These are phyloP conservation scores for Pisolithus thermaeus DNA, from an alignment of 1,284 basidiomycete species.

Conservation along the genomic window DNA sequence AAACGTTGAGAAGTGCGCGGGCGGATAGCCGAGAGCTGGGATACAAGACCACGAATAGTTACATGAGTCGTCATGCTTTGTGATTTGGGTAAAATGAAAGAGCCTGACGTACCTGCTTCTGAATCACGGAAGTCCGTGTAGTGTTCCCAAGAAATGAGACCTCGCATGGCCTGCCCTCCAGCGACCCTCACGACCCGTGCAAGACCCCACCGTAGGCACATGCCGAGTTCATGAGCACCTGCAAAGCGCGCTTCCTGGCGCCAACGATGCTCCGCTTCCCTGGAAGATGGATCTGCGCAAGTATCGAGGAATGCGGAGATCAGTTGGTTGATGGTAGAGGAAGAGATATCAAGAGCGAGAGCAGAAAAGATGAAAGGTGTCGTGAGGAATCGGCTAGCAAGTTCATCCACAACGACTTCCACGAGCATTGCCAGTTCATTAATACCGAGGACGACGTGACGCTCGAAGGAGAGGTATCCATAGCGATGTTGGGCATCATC, in stretches of 20 bases:
- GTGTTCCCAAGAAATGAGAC: constrained; percentile 70
- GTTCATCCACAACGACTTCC: constrained; percentile 63
- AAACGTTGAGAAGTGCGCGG: constrained; percentile 63
- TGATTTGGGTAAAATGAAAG: constrained; percentile 4
- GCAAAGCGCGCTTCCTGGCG: constrained; percentile 77
- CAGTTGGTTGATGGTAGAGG: constrained; percentile 64
- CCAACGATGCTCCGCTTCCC: constrained; percentile 55
- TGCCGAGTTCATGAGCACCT: constrained; percentile 78
- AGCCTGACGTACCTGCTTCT: constrained; percentile 58
- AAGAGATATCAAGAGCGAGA: constrained; percentile 77
- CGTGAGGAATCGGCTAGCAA: constrained; percentile 69
- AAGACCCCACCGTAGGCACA: constrained; percentile 83
- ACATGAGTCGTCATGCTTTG: constrained; percentile 17
- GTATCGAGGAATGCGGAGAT: constrained; percentile 70
- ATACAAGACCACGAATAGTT: constrained; percentile 12
- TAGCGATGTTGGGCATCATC: constrained; percentile 47
- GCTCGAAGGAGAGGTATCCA: constrained; percentile 65
- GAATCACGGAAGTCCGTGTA: constrained; percentile 74
- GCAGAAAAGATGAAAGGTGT: constrained; percentile 88
- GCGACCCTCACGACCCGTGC: constrained; percentile 63
- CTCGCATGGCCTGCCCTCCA: constrained; percentile 61
- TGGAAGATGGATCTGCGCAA: constrained; percentile 38
- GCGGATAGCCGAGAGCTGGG: constrained; percentile 55
- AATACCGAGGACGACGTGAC: constrained; percentile 69
- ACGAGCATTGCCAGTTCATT: constrained; percentile 71